Conservation (phyloP, 495 filamentous ascomycete genomes). For the Daldinia loculata region DNA sequence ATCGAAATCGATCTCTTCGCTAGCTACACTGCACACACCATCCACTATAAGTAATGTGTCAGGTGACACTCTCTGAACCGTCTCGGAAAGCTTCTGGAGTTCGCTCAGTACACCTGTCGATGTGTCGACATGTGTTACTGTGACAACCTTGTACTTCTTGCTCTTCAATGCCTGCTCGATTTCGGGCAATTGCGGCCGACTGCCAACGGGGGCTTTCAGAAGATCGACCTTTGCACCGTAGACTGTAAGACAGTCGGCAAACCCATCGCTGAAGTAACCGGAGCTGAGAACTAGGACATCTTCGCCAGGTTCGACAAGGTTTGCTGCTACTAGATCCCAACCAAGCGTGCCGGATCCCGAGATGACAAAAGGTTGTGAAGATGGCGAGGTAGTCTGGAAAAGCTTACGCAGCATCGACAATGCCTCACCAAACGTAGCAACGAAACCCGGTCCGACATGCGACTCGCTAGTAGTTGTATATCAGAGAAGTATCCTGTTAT, state of each 20-base stretch:
- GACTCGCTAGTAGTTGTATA: constrained; percentile 72
- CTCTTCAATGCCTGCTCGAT: constrained; percentile 86
- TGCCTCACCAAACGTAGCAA: constrained; percentile 88
- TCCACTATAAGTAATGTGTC: constrained; percentile 92
- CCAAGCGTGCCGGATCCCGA: constrained; percentile 94
- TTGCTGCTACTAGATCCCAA: constrained; percentile 94
- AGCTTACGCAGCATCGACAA: constrained; percentile 88
- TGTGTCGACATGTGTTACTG: constrained; percentile 96
- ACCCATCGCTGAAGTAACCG: constrained; percentile 97
- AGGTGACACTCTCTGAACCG: constrained; percentile 86
- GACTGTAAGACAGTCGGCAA: constrained; percentile 87
- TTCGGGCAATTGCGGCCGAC: constrained; percentile 84
- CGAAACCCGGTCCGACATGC: constrained; percentile 88
- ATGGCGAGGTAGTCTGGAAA: constrained; percentile 83
- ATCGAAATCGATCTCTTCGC: constrained; percentile 95
- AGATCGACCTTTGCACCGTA: constrained; percentile 92
- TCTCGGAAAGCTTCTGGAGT: constrained; percentile 79
- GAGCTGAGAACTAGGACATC: constrained; percentile 92
- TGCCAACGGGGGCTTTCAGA: constrained; percentile 87
- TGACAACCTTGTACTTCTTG: constrained; percentile 91
- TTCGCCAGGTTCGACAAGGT: constrained; percentile 86
- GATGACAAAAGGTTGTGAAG: constrained; percentile 90
- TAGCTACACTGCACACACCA: constrained; percentile 95
- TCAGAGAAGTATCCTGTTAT: constrained; percentile 16
- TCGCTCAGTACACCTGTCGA: constrained; percentile 95